Evolutionary conservation across 805 yeast species (phyloP).

Genomic region (Zygoascus tannicola): DNA sequence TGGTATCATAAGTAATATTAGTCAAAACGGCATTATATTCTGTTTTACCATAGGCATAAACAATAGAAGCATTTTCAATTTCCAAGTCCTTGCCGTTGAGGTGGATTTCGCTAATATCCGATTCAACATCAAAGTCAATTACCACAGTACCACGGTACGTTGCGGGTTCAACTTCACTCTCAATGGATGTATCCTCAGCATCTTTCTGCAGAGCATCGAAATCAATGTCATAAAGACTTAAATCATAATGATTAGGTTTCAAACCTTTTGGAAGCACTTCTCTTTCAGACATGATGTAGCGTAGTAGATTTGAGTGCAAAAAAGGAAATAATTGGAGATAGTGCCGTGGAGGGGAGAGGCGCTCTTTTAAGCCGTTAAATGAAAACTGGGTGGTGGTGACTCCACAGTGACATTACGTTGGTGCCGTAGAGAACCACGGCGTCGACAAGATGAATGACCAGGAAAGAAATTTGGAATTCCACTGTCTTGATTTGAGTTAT

Average conservation of each 20-base stretch:
- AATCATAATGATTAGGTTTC: slow-evolving; percentile 64
- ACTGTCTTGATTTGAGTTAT: too few relatives aligned
- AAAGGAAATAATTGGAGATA: too few relatives aligned
- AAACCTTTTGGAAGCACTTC: slow-evolving; percentile 54
- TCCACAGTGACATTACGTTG: too few relatives aligned
- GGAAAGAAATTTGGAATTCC: too few relatives aligned
- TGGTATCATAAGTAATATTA: slow-evolving; percentile 31
- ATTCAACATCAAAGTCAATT: slow-evolving; percentile 37
- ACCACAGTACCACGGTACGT: slow-evolving; percentile 27
- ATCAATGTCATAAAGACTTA: slow-evolving; percentile 53
- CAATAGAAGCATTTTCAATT: slow-evolving; percentile 32
- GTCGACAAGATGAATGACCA: too few relatives aligned
- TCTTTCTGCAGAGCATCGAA: slow-evolving; percentile 6
- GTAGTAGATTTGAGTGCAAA: too few relatives aligned
- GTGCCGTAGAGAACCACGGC: too few relatives aligned
- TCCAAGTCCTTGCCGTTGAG: slow-evolving; percentile 43
- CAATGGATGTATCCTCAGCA: not conserved
- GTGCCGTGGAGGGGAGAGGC: too few relatives aligned
- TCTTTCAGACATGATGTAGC: too few relatives aligned
- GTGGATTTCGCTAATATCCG: slow-evolving; percentile 44
- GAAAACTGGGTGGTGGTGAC: too few relatives aligned
- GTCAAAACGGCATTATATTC: slow-evolving; percentile 23
- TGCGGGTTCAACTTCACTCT: slow-evolving; percentile 24
- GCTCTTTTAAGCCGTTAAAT: too few relatives aligned
- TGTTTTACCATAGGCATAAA: slow-evolving; percentile 17